Evolutionary conservation across 2,329 filamentous ascomycete species (phyloP).

Genomic region (Xylariaceae sp.): DNA sequence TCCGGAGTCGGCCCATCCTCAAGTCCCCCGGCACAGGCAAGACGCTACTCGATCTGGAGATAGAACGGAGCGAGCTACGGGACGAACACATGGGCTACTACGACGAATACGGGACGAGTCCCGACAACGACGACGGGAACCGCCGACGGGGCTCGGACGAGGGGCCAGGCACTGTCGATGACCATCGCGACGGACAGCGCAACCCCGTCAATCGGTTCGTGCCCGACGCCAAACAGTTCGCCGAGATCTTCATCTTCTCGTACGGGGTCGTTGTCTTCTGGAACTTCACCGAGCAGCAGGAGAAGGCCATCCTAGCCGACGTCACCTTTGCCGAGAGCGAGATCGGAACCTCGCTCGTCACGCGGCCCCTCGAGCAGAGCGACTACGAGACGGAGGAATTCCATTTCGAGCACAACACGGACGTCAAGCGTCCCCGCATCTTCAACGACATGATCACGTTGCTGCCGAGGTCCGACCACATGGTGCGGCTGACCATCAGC

Average conservation of each 20-base stretch:
- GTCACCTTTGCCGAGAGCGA: conserved; percentile 79
- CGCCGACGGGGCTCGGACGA: conserved; percentile 18
- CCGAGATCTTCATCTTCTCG: conserved; percentile 94
- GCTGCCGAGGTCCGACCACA: conserved; percentile 84
- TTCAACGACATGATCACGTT: conserved; percentile 99
- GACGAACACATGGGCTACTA: conserved; percentile 92
- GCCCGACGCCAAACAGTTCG: conserved; percentile 72
- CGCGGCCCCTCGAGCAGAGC: conserved; percentile 74
- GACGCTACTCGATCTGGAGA: conserved; percentile 88
- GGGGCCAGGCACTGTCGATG: neutral
- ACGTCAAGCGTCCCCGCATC: conserved; percentile 81
- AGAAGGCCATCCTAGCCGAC: conserved; percentile 94
- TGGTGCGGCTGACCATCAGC: conserved; percentile 97
- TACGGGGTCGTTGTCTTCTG: conserved; percentile 98
- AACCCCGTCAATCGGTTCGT: conserved; percentile 58
- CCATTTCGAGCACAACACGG: conserved; percentile 91
- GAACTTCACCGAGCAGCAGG: conserved; percentile 95
- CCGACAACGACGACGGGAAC: conserved; percentile 21
- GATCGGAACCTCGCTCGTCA: conserved; percentile 63
- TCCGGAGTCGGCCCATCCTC: conserved; percentile 84
- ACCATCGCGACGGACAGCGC: conserved; percentile 5
- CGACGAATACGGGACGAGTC: conserved; percentile 60
- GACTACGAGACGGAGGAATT: conserved; percentile 98
- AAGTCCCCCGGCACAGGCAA: conserved; percentile 88
- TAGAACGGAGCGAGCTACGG: conserved; percentile 84